Percentiles rank a stretch among this genome's conserved stretches.
phyloP scores from a whole-genome alignment of 495 filamentous ascomycete genomes.

The Glonium stellatum region DNA sequence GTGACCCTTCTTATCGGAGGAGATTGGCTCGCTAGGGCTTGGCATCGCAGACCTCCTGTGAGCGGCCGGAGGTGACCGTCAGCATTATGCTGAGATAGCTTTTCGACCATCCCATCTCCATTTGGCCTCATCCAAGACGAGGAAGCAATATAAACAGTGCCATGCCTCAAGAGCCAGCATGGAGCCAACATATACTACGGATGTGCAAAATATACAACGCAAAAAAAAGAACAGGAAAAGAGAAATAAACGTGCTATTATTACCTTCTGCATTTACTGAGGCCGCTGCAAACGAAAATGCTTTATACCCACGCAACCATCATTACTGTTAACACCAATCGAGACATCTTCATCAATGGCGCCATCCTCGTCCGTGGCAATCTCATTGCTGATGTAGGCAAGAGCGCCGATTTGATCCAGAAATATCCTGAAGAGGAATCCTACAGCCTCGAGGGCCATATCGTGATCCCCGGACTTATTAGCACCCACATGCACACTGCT shows the following conservation, averaged over 20 bases:
- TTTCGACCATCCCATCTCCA: not conserved
- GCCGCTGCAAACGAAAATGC: slow-evolving; percentile 2
- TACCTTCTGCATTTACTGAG: too few species aligned
- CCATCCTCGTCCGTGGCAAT: slow-evolving; percentile 37
- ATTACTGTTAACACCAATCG: slow-evolving; percentile 42
- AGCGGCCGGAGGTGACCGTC: not conserved
- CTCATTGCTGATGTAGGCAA: slow-evolving; percentile 42
- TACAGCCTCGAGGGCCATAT: slow-evolving; percentile 13
- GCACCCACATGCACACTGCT: slow-evolving; percentile 22
- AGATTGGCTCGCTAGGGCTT: not conserved
- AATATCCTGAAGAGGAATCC: slow-evolving; percentile 11
- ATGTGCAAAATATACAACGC: too few species aligned
- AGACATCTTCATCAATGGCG: slow-evolving; percentile 42
- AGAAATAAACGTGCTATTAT: too few species aligned
- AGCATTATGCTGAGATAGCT: not conserved
- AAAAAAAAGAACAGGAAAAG: too few species aligned
- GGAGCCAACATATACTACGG: too few species aligned
- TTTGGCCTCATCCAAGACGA: not conserved
- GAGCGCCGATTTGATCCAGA: not conserved
- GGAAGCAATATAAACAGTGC: not conserved
- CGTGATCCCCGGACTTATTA: slow-evolving; percentile 15
- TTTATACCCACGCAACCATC: slow-evolving; percentile 36
- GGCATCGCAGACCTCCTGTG: not conserved
- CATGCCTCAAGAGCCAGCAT: not conserved
- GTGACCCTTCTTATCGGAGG: not conserved